These are phyloP conservation scores for Scutellaria minor DNA, from an alignment of 257 asterid genomes.

Conservation along the genomic window DNA sequence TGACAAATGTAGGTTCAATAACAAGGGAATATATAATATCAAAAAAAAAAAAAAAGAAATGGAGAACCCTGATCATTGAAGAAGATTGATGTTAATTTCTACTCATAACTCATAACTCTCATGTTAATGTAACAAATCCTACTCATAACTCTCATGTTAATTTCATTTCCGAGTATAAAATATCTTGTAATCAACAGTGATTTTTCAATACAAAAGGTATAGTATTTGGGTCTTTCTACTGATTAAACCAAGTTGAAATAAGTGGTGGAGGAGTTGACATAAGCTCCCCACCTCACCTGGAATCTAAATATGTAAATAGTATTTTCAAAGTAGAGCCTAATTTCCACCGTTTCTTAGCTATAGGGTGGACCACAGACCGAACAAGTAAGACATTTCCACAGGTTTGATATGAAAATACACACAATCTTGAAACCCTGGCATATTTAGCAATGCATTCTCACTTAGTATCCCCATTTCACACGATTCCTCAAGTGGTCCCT, in stretches of 20 bases:
- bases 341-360: conserved; percentile 36
- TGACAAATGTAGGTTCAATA: not conserved
- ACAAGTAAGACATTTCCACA: conserved; percentile 33
- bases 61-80: conserved; percentile 4
- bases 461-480: conserved; percentile 50
- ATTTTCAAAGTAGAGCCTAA: conserved; percentile 40
- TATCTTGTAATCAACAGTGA: too few relatives aligned
- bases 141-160: conserved; percentile 19
- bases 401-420: conserved; percentile 42
- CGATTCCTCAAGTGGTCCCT: conserved; percentile 39
- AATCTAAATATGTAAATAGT: conserved; percentile 33
- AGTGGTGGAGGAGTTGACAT: not conserved
- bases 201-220: conserved; percentile 19
- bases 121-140: not conserved
- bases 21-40: not conserved
- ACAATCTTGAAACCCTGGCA: conserved; percentile 41
- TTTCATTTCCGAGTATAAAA: too few relatives aligned
- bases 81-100: not conserved
- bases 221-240: conserved; percentile 35
- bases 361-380: conserved; percentile 37
- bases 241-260: conserved; percentile 30
- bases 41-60: not conserved
- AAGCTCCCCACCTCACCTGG: not conserved
- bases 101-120: conserved; percentile 30
- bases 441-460: conserved; percentile 45